Conservation (phyloP, 257 asterid species). For the Marsdenia floribunda region DNA sequence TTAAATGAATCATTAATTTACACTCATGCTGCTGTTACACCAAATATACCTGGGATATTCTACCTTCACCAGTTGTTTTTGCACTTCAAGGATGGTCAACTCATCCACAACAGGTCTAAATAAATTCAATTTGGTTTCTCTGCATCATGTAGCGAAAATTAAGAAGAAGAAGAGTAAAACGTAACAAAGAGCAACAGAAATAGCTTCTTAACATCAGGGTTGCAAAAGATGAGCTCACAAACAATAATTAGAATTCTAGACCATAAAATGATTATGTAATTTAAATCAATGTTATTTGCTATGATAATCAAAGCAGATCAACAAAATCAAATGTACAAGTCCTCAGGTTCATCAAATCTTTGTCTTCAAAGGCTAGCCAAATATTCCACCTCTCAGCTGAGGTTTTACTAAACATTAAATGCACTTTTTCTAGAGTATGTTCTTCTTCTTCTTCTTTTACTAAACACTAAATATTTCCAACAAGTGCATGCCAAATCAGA, state of each 20-base stretch:
- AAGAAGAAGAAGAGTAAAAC: not conserved
- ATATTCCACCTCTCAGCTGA: not conserved
- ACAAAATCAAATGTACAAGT: not conserved
- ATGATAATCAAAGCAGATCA: not conserved
- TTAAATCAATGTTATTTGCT: not conserved
- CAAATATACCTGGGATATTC: constrained; percentile 49
- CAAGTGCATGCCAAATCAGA: too few relatives aligned
- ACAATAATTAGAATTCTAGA: not conserved
- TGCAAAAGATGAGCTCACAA: not conserved
- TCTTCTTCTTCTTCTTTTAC: too few relatives aligned
- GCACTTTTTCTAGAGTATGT: too few relatives aligned
- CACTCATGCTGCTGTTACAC: constrained; percentile 8
- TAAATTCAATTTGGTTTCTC: constrained; percentile 43
- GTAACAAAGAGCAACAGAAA: not conserved
- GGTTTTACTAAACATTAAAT: not conserved
- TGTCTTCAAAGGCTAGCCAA: too few relatives aligned
- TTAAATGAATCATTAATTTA: constrained; percentile 2
- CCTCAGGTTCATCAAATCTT: too few relatives aligned
- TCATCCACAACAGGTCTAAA: constrained; percentile 52
- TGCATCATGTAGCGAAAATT: constrained; percentile 13
- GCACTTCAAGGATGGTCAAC: constrained; percentile 45
- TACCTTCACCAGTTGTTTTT: constrained; percentile 43
- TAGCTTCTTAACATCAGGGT: not conserved
- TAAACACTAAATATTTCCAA: too few relatives aligned
- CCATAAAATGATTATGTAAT: too few relatives aligned